A percentile compares a stretch with the other conserved stretches of the same genome.
Evolutionary conservation across 2,329 filamentous ascomycete genomes (phyloP).

Genomic region (Ophiostoma australiae): DNA sequence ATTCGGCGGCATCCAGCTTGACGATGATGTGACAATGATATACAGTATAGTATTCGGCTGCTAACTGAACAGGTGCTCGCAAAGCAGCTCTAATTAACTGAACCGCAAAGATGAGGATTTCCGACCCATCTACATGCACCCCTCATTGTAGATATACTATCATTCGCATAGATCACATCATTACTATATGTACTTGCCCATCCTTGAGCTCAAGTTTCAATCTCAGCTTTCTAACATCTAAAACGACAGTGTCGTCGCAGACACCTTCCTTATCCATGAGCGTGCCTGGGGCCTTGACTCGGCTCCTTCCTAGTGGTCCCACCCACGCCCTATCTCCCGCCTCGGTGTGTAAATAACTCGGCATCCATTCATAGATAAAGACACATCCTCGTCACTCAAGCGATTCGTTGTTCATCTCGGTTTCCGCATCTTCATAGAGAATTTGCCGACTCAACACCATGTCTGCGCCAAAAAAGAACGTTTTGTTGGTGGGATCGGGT

Average conservation of each 20-base stretch:
- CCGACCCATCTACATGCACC: neutral
- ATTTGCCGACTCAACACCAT: neutral
- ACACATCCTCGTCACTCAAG: neutral
- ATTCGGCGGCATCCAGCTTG: neutral
- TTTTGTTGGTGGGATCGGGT: constrained; percentile 25
- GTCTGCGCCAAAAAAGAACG: constrained; percentile 17
- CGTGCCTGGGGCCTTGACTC: neutral
- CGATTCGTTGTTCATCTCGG: neutral
- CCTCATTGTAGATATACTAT: neutral
- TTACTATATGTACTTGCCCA: neutral
- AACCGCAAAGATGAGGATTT: no score
- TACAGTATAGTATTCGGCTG: no score
- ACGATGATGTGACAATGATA: neutral
- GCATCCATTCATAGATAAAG: neutral
- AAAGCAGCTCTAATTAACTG: neutral
- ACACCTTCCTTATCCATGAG: neutral
- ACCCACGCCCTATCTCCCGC: constrained; percentile 9
- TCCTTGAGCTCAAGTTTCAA: neutral
- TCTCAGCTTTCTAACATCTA: neutral
- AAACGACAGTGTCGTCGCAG: neutral
- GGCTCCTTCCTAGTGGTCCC: constrained; percentile 7
- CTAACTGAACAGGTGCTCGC: no score
- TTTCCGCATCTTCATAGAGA: neutral
- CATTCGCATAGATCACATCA: neutral
- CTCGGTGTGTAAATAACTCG: neutral